phyloP scores from a whole-genome alignment of 2,329 filamentous ascomycete species.

The Thielaviopsis ethacetica region DNA sequence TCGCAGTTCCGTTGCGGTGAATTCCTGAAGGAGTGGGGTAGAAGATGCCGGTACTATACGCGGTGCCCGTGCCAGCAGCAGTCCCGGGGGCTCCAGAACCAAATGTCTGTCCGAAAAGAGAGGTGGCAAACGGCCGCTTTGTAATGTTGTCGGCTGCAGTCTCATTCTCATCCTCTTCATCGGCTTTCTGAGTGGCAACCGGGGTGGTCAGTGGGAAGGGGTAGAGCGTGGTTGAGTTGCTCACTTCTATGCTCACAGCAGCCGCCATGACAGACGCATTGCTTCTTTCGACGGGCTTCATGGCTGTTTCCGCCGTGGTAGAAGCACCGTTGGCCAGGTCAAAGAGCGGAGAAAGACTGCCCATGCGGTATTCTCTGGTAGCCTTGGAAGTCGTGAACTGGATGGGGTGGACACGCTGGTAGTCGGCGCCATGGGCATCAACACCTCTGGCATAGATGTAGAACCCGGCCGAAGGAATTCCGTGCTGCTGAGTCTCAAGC shows the following conservation, averaged over 20 bases:
- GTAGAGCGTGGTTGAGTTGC: neutral
- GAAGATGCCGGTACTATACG: neutral
- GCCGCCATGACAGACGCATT: neutral
- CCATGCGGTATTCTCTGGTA: neutral
- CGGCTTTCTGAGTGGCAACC: neutral
- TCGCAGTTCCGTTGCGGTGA: neutral
- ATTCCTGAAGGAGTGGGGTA: neutral
- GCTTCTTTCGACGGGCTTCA: neutral
- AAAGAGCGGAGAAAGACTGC: conserved; percentile 5
- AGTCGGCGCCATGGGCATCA: conserved; percentile 2
- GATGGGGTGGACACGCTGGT: conserved; percentile 9
- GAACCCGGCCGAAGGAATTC: neutral
- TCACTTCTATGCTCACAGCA: neutral
- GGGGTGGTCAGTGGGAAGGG: neutral
- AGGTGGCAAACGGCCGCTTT: neutral
- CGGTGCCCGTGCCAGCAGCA: neutral
- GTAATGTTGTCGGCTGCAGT: neutral
- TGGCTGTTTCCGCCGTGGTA: neutral
- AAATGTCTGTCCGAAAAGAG: neutral
- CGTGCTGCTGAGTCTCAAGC: neutral
- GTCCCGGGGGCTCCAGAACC: neutral
- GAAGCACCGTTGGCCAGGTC: conserved; percentile 2
- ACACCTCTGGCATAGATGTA: conserved; percentile 10
- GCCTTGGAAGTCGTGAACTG: neutral
- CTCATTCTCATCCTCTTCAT: neutral